These are phyloP conservation scores for Beta corolliflora DNA, from an alignment of 179 eudicot species.

Conservation along the genomic window DNA sequence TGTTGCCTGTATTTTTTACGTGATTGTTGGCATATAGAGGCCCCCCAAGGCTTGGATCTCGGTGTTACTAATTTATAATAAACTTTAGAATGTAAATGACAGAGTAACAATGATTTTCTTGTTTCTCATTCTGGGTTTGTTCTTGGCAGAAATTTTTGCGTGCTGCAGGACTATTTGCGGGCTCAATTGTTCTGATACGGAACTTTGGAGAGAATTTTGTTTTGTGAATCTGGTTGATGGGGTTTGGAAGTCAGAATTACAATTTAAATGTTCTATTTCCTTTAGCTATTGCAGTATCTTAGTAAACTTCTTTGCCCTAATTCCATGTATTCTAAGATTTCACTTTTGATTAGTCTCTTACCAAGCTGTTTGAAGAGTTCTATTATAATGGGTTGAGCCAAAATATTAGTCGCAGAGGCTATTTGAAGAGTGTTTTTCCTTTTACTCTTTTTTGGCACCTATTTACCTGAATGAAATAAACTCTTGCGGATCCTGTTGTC, in stretches of 20 bases:
- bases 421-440: background rate
- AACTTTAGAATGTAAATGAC: background rate
- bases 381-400: background rate
- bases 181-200: conserved; percentile 13
- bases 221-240: background rate
- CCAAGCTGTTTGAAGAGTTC: background rate
- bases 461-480: background rate
- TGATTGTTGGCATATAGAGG: background rate
- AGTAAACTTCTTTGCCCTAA: background rate
- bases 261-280: background rate
- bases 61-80: background rate
- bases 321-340: background rate
- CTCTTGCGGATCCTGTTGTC: background rate
- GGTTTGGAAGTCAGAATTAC: background rate
- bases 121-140: background rate
- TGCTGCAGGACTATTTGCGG: conserved; percentile 16
- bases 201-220: conserved; percentile 15
- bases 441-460: background rate
- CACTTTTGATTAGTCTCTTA: background rate
- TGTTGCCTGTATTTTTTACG: background rate
- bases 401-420: background rate
- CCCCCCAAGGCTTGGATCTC: background rate
- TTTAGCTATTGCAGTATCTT: background rate
- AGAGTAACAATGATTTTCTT: background rate
- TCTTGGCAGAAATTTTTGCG: conserved; percentile 22